Base-by-base conservation (phyloP, 2,329 filamentous ascomycete species). In the Fusarium sp. region DNA sequence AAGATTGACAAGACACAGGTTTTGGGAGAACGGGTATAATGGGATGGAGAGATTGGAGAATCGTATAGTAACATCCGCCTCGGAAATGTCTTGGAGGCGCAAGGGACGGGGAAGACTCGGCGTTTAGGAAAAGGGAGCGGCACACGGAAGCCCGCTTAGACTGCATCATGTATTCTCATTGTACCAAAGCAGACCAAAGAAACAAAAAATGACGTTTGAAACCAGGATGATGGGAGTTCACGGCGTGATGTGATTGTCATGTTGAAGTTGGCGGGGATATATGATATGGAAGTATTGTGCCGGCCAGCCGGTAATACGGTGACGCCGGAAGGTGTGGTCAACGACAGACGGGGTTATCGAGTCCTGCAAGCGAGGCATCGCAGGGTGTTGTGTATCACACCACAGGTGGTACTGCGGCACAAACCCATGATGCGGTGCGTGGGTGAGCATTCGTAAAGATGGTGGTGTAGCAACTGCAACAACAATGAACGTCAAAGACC, bases 61-160 rank as follows among this genome's bases (percentile, higher is more conserved):
- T 57, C 53, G 10, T 29, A 27, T n/a, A 57, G 55, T 40, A 55
- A 59, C 10, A 67, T 38, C 24, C 44, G 60, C 27, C 22, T 22
- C 29, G 29, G 55, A 49, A 59, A 59, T 35, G 24, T 29, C 55
- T 60, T 66, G 22, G n/a, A 56, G 58, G 72, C 53, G 64, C 62
- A 74, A 65, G 53, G 65, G 31, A 62, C 64, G 69, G 73, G 64
- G 38, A 76, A 71, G 63, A 76, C 64, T 78, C 69, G 76, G 75
- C 70, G 76, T 78, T 78, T 33, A 70, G 67, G 72, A 65, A 69
- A 64, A 36, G 27, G 33, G 7, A 51, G 65, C 29, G 64, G 59
- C 40, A 55, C 51, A 40, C 61, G 24, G 62, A 63, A 57, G 64
- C 64, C 51, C 51, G 55, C 69, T 67, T 40, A 72, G 57, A 69